phyloP scores from a whole-genome alignment of 208 protist species.

The Tetramitus jugosus region DNA sequence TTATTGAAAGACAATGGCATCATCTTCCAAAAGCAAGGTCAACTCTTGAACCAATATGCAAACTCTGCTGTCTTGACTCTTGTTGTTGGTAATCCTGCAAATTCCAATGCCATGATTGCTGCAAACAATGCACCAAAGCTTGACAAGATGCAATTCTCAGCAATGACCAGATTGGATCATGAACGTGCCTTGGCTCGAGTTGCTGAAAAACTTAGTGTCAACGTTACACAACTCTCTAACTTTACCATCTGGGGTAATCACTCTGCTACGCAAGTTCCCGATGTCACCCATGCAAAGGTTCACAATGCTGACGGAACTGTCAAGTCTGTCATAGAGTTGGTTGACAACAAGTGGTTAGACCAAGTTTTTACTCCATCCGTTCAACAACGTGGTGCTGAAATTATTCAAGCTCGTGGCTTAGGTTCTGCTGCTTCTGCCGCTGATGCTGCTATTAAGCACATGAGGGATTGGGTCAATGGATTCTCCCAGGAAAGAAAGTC shows the following conservation, averaged over 20 bases:
- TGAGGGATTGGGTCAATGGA: constrained; percentile 20
- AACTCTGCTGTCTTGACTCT: constrained; percentile 60
- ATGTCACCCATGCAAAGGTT: constrained; percentile 51
- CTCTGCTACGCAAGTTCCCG: constrained; percentile 77
- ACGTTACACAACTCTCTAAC: constrained; percentile 65
- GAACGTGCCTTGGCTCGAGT: constrained; percentile 77
- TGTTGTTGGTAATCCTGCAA: constrained; percentile 93
- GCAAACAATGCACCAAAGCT: constrained; percentile 56
- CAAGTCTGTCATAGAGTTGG: constrained; percentile 46
- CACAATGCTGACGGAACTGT: constrained; percentile 51
- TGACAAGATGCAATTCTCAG: constrained; percentile 78
- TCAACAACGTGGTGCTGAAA: constrained; percentile 74
- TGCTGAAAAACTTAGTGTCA: constrained; percentile 55
- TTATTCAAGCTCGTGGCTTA: constrained; percentile 73
- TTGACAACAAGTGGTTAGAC: constrained; percentile 59
- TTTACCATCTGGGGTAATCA: constrained; percentile 94
- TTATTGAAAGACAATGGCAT: constrained; percentile 81
- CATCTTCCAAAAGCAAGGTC: constrained; percentile 87
- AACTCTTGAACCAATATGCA: constrained; percentile 69
- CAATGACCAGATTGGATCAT: constrained; percentile 91
- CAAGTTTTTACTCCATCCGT: constrained; percentile 66
- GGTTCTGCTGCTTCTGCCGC: constrained; percentile 85
- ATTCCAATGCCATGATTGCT: constrained; percentile 90
- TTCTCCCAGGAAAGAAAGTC: no score
- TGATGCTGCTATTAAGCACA: constrained; percentile 17